A percentile compares a stretch with the other conserved stretches of the same genome.
Conservation (phyloP, 768 basidiomycete species). For the Mrakia gelida region DNA sequence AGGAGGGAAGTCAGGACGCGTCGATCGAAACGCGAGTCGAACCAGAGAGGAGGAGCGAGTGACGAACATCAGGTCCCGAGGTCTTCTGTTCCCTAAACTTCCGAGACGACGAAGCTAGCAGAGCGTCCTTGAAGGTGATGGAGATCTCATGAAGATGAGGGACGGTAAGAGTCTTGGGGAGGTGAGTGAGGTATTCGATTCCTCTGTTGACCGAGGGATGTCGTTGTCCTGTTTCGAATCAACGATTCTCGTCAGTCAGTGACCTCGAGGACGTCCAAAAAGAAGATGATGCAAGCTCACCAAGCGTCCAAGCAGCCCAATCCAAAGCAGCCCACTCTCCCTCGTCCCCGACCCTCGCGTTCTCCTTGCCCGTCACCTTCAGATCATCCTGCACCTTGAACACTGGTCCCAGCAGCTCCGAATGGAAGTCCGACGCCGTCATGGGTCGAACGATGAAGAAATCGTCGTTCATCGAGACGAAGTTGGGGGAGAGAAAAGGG, state of each 20-base stretch:
- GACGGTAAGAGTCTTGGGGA: constrained; percentile 26
- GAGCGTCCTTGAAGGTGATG: constrained; percentile 22
- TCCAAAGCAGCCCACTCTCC: constrained; percentile 31
- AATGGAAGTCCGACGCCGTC: constrained; percentile 23
- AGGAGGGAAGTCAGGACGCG: background rate
- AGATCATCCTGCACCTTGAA: constrained; percentile 27
- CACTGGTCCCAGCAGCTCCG: constrained; percentile 24
- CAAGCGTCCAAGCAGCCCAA: constrained; percentile 26
- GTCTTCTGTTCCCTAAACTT: constrained; percentile 29
- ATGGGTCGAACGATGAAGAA: constrained; percentile 26
- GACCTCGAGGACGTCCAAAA: background rate
- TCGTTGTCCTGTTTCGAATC: background rate
- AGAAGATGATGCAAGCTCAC: background rate
- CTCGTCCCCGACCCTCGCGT: constrained; percentile 15
- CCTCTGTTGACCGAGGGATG: background rate
- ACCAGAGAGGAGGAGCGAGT: background rate
- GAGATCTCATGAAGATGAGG: constrained; percentile 28
- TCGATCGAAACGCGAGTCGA: background rate
- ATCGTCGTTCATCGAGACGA: constrained; percentile 31
- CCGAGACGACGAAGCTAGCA: constrained; percentile 7
- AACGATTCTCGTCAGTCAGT: no score
- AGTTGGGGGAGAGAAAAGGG: constrained; percentile 12
- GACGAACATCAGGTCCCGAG: constrained; percentile 24
- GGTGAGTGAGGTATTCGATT: constrained; percentile 10
- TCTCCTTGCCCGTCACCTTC: constrained; percentile 22